Evolutionary conservation across 306 rosid species (phyloP).

Genomic region (Rosa chinensis): DNA sequence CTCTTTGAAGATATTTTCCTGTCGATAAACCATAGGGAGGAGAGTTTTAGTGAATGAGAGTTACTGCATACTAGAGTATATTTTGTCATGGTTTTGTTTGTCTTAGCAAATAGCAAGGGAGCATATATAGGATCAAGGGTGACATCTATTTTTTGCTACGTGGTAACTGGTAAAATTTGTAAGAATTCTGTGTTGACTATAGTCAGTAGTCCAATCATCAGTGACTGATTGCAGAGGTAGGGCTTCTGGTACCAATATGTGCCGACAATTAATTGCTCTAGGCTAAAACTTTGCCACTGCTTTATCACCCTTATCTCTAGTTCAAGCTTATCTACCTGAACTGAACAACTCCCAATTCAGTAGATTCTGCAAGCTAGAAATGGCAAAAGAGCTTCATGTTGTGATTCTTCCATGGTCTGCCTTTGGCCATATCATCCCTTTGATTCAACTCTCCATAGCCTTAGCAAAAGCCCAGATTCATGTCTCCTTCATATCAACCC

Average conservation of each 20-base stretch:
- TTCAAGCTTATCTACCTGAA: background rate
- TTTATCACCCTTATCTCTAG: background rate
- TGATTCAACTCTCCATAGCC: constrained; percentile 14
- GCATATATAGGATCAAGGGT: no score
- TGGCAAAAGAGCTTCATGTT: constrained; percentile 16
- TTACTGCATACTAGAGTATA: no score
- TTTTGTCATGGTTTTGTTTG: no score
- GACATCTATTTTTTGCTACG: no score
- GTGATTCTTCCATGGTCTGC: constrained; percentile 32
- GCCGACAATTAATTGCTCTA: background rate
- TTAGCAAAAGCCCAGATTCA: constrained; percentile 25
- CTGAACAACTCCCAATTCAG: background rate
- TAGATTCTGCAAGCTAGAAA: background rate
- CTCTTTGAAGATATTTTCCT: no score
- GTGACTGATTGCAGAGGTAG: background rate
- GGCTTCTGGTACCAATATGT: background rate
- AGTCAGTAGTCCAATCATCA: no score
- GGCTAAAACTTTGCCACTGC: background rate
- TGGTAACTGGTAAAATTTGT: no score
- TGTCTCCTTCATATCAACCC: constrained; percentile 28
- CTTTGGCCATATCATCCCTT: constrained; percentile 24
- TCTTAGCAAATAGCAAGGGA: no score
- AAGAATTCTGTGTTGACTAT: no score
- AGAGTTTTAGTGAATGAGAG: no score
- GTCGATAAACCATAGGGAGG: no score